Conservation (phyloP, 106 monocot species). For the Triglochin maritima region DNA sequence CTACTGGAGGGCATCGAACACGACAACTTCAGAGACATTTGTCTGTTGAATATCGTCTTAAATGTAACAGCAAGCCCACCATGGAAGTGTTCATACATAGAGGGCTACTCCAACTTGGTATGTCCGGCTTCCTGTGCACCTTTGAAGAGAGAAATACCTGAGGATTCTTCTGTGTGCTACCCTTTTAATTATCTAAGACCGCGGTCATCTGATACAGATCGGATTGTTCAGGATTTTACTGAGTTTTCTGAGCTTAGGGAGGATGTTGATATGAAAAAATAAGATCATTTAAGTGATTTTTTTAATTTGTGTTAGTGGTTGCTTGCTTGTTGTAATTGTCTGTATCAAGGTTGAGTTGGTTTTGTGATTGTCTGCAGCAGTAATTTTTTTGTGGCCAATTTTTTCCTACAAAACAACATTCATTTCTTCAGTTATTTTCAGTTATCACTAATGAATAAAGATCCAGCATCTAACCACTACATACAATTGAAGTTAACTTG, state of each 20-base stretch:
- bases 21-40: constrained; percentile 28
- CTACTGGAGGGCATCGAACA: constrained; percentile 22
- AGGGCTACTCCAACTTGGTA: constrained; percentile 29
- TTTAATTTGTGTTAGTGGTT: background rate
- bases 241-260: background rate
- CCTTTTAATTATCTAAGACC: background rate
- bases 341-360: background rate
- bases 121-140: constrained; percentile 16
- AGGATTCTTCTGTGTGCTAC: constrained; percentile 13
- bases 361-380: background rate
- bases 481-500: no score
- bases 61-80: constrained; percentile 11
- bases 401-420: no score
- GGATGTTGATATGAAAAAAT: background rate
- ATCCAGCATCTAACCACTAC: no score
- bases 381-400: background rate
- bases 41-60: constrained; percentile 23
- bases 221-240: background rate
- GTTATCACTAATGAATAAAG: no score
- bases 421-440: no score
- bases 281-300: background rate
- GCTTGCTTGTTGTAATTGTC: no score
- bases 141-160: constrained; percentile 7
- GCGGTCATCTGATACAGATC: background rate
- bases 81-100: constrained; percentile 26